phyloP scores from a whole-genome alignment of 495 filamentous ascomycete species.

The Annulohypoxylon moriforme region DNA sequence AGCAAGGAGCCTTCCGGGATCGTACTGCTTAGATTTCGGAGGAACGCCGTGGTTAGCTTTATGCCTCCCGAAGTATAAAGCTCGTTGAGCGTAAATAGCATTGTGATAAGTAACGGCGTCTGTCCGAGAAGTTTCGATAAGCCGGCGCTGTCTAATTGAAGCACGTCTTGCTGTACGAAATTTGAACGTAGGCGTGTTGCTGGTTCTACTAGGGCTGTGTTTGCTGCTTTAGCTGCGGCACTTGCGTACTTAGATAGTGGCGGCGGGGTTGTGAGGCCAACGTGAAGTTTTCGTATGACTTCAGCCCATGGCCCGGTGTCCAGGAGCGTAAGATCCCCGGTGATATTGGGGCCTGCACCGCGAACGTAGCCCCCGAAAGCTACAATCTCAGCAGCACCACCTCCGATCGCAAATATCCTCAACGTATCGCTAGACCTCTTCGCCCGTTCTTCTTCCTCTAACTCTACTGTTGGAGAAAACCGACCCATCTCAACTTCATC shows the following conservation, averaged over 20 bases:
- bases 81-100: slow-evolving; percentile 98
- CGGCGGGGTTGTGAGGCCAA: slow-evolving; percentile 58
- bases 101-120: slow-evolving; percentile 70
- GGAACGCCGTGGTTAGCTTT: slow-evolving; percentile 76
- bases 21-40: slow-evolving; percentile 70
- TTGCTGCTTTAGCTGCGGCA: slow-evolving; percentile 59
- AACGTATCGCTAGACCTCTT: slow-evolving; percentile 8
- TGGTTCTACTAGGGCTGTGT: slow-evolving; percentile 54
- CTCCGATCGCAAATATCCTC: slow-evolving; percentile 78
- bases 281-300: slow-evolving; percentile 66
- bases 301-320: slow-evolving; percentile 83
- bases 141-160: slow-evolving; percentile 58
- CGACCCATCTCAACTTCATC: slow-evolving; percentile 31
- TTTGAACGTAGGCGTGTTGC: slow-evolving; percentile 51
- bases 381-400: slow-evolving; percentile 86
- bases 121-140: slow-evolving; percentile 55
- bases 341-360: not conserved
- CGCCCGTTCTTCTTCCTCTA: not conserved
- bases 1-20: slow-evolving; percentile 71
- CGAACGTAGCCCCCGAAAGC: slow-evolving; percentile 73
- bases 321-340: slow-evolving; percentile 68
- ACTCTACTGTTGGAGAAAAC: slow-evolving; percentile 26
- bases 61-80: slow-evolving; percentile 81
- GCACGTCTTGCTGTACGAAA: slow-evolving; percentile 73
- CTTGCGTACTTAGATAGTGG: slow-evolving; percentile 66